These are phyloP conservation scores for Kazachstania sp. DNA, from an alignment of 1,139 yeast species.

Conservation along the genomic window DNA sequence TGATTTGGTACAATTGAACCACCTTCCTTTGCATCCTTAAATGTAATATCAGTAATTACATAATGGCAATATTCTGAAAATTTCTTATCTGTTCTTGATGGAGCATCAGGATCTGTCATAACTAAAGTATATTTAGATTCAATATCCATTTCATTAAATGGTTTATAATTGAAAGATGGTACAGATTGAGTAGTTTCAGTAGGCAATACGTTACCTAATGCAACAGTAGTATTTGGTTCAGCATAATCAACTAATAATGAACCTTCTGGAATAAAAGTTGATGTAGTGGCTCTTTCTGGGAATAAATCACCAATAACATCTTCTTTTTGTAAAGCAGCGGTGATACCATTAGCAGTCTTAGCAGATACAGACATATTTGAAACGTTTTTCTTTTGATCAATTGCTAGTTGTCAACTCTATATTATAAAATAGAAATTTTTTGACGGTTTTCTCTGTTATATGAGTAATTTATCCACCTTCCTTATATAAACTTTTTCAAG, in stretches of 20 bases:
- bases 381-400: not conserved
- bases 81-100: conserved; percentile 65
- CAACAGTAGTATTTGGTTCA: conserved; percentile 47
- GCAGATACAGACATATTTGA: conserved; percentile 8
- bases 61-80: conserved; percentile 86
- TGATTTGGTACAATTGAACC: conserved; percentile 10
- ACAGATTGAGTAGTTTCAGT: conserved; percentile 55
- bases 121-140: conserved; percentile 39
- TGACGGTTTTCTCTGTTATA: too few species aligned
- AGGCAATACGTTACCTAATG: conserved; percentile 68
- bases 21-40: conserved; percentile 8
- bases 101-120: conserved; percentile 91
- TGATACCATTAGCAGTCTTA: not conserved
- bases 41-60: conserved; percentile 53
- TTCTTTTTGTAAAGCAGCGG: conserved; percentile 24
- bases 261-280: conserved; percentile 24
- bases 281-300: conserved; percentile 22
- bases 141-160: conserved; percentile 2
- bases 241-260: conserved; percentile 39
- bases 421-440: too few species aligned
- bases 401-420: too few species aligned
- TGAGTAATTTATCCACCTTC: too few species aligned
- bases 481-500: too few species aligned
- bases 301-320: conserved; percentile 29
- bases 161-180: conserved; percentile 40